These are phyloP conservation scores for Insectozyma bohioensis DNA, from an alignment of 1,139 yeast genomes.

Conservation along the genomic window DNA sequence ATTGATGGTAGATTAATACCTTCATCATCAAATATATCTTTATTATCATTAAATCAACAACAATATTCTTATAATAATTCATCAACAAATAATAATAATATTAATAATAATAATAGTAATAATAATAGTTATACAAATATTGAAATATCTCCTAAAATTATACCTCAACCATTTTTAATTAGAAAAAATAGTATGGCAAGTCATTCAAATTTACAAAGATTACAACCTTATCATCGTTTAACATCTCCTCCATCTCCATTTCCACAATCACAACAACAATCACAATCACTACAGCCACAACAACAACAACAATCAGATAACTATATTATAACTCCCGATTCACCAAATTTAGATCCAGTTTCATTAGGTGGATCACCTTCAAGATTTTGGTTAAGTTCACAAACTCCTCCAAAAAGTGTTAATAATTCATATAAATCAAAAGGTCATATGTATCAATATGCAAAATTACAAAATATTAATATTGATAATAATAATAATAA, in stretches of 20 bases:
- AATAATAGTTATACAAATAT: no score
- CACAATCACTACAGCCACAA: no score
- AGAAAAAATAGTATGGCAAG: slow-evolving; percentile 9
- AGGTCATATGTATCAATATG: slow-evolving; percentile 19
- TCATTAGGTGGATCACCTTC: slow-evolving; percentile 59
- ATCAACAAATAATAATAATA: no score
- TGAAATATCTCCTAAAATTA: slow-evolving; percentile 1
- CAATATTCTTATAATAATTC: no score
- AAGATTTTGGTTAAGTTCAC: slow-evolving; percentile 50
- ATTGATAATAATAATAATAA: slow-evolving; percentile 1
- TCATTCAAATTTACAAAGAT: slow-evolving; percentile 17
- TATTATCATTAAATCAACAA: slow-evolving; percentile 43
- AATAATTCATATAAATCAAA: slow-evolving; percentile 22
- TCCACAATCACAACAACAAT: slow-evolving; percentile 7
- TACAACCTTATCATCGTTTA: slow-evolving; percentile 39
- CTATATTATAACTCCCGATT: slow-evolving; percentile 38
- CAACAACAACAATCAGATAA: not conserved
- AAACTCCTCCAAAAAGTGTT: slow-evolving; percentile 58
- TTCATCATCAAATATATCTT: slow-evolving; percentile 54
- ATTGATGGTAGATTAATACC: slow-evolving; percentile 51
- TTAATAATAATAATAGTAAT: no score
- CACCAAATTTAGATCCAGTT: slow-evolving; percentile 53
- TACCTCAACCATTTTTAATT: slow-evolving; percentile 5
- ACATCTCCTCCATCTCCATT: slow-evolving; percentile 37
- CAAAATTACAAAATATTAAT: no score